Evolutionary conservation across 345 rosid genomes (phyloP).

Genomic region (Abelmoschus esculentus): DNA sequence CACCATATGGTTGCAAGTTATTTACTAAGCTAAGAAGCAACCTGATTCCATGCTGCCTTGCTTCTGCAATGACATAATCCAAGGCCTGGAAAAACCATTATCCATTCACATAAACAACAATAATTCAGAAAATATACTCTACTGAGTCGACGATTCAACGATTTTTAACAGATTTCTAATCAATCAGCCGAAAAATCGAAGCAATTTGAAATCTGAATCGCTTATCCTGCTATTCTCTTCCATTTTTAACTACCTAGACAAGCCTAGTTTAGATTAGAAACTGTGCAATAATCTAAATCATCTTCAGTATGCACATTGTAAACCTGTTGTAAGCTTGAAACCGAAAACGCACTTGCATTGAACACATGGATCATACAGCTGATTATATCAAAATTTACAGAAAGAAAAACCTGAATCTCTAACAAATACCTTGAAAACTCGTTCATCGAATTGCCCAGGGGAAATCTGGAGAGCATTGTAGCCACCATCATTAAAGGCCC

Average conservation of each 20-base stretch:
- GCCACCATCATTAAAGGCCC: constrained; percentile 96
- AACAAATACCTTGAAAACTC: constrained; percentile 60
- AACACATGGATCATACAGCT: background rate
- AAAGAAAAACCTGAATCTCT: no score
- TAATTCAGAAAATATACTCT: background rate
- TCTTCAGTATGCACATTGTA: background rate
- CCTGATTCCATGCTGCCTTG: constrained; percentile 57
- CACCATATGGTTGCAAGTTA: constrained; percentile 85
- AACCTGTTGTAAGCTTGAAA: background rate
- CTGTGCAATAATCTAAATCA: background rate
- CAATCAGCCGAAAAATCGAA: background rate
- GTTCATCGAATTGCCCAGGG: constrained; percentile 83
- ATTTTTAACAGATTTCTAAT: background rate
- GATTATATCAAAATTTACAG: no score
- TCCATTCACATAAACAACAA: constrained; percentile 7
- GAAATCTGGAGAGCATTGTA: constrained; percentile 88
- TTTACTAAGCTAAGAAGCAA: constrained; percentile 82
- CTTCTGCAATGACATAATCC: constrained; percentile 90
- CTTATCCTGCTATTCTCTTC: background rate
- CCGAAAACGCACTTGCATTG: background rate
- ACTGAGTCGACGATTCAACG: background rate
- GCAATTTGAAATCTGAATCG: background rate
- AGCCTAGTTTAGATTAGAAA: background rate
- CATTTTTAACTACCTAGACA: background rate
- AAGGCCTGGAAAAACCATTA: constrained; percentile 55